Base-by-base conservation (phyloP, 805 yeast genomes). In the Cyberlindnera bimundalis region DNA sequence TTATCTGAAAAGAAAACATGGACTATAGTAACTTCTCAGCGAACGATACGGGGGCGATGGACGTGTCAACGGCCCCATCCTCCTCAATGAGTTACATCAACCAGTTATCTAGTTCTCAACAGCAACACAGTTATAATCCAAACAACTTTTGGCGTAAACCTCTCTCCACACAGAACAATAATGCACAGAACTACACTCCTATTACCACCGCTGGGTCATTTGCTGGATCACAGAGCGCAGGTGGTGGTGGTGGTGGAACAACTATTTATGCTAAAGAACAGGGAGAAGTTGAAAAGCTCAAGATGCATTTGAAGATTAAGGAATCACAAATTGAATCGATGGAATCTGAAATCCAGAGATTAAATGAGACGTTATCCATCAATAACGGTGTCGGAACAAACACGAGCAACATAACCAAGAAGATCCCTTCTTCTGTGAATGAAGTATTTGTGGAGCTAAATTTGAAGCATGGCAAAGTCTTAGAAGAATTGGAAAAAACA, bases 401-500 rank as follows among this genome's bases (percentile, higher is more conserved):
- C 6, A 24, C 3, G n/a, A 16, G 28, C 21, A 24, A 16, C 11
- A 26, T 43, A 9, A 33, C 40, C 2, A 37, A 30, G 24, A 27
- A 37, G 29, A 51, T 76, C 24, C 81, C 82, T 4, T 52, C 55
- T 5, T 66, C 64, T 29, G 56, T 73, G 27, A 72, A 71, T 43
- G 67, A 65, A 28, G 60, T 79, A 18, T 79, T 77, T 45, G 63
- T 62, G 33, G 74, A 68, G 47, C 59, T 81, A 48, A 64, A 78
- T 2, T 60, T 62, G 20, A 65, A 76, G 11, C 65, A 81, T 42
- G 64, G 68, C 28, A 69, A 72, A 20, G 67, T 72, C 37, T 61
- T 61, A 25, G 56, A 64, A 14, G 87, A 84, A 50, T 65, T 81
- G 40, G 70, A 71, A 19, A 84, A 79, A 16, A 76, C 87, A 1